These are phyloP conservation scores for Diaporthe capsici DNA, from an alignment of 2,329 filamentous ascomycete genomes.

Conservation along the genomic window DNA sequence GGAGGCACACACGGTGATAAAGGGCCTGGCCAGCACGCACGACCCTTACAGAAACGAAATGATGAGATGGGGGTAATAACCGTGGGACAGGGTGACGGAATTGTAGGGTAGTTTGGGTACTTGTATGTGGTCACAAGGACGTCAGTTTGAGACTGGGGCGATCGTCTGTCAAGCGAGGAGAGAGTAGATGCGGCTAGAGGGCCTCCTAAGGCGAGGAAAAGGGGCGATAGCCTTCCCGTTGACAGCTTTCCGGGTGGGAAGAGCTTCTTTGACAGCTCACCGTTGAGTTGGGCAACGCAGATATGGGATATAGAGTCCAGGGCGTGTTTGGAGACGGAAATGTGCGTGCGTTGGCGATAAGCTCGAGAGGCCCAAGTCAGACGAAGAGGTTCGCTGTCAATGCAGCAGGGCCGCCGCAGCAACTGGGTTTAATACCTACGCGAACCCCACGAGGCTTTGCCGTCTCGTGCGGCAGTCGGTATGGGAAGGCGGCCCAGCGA, in stretches of 20 bases:
- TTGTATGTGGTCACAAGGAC: conserved; percentile 31
- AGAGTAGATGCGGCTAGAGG: neutral
- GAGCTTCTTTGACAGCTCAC: neutral
- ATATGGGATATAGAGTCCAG: neutral
- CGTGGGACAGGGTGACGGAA: neutral
- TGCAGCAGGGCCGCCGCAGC: conserved; percentile 2
- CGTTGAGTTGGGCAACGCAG: conserved; percentile 9
- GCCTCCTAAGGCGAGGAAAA: neutral
- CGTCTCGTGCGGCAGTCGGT: conserved; percentile 22
- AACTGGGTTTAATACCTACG: conserved; percentile 5
- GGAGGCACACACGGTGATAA: neutral
- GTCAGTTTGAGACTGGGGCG: conserved; percentile 25
- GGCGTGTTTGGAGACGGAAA: conserved; percentile 1
- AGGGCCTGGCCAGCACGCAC: neutral
- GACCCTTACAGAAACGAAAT: neutral
- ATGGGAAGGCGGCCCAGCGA: conserved; percentile 14
- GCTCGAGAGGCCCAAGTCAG: conserved; percentile 10
- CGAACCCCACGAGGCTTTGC: conserved; percentile 13
- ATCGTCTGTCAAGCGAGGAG: conserved; percentile 7
- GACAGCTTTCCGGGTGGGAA: conserved; percentile 11
- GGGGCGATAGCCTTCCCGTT: conserved; percentile 2
- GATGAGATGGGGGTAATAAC: neutral
- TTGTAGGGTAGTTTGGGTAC: neutral
- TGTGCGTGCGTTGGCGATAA: conserved; percentile 15
- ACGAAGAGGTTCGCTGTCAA: conserved; percentile 16